Base-by-base conservation (phyloP, 1,284 basidiomycete species). In the Pseudozyma sp. region DNA sequence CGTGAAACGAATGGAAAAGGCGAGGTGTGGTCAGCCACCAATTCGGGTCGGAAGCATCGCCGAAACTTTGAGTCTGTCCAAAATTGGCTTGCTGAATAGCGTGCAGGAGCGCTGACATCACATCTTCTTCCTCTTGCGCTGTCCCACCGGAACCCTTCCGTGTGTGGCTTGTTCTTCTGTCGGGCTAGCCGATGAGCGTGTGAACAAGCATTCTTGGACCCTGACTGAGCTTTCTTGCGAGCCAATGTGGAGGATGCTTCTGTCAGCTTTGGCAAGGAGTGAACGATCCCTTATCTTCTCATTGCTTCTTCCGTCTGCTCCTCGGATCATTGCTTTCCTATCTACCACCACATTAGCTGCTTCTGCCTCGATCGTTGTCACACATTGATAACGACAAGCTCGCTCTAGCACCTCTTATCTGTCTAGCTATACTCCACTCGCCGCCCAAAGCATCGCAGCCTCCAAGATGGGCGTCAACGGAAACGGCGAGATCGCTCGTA, bases 401-500 rank as follows among this genome's bases (percentile, higher is more conserved):
- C 25, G 25, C 25, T 31, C 25, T 31, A 31, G 25, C 25, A 31
- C 3, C 25, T 31, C 3, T 1, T 16, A 44, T 7, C 43, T 18
- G 2, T 18, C 8, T 16, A 14, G 43, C 43, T 44, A 14, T 16
- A 18, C n/a, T 44, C 43, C 3, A 44, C 9, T 9, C 3, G 43
- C 9, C n/a, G 5, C 38, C 5, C n/a, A 19, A 6, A 3, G 6
- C 52, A 53, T 42, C 2, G 21, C 34, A 19, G 1, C 25, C 14
- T 8, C 18, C 59, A 64, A 31, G 2, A 70, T 65, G 68, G 9
- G 49, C 16, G 19, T 61, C 45, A 50, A 58, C 25, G 39, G 52
- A 34, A 55, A 66, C 10, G 58, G 58, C 31, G 54, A 70, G 39
- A 39, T 57, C 5, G 10, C 58, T 56, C 71, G 75, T 40, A 48